Evolutionary conservation across 495 filamentous ascomycete species (phyloP).

Genomic region (Thermochaetoides thermophila): DNA sequence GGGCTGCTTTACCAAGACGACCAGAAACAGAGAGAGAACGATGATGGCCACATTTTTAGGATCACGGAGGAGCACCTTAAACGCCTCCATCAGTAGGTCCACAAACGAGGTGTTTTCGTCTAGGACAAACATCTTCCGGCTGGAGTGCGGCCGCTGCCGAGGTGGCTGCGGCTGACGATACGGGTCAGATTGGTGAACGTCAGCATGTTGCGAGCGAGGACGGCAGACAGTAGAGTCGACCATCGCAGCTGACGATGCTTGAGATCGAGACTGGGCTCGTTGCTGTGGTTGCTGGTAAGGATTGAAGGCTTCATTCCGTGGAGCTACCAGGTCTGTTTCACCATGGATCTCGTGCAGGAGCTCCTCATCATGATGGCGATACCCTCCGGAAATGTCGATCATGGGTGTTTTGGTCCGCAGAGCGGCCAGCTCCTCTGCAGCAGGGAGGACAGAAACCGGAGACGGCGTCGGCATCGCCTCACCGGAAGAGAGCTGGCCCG

Average conservation of each 20-base stretch:
- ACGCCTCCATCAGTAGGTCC: constrained; percentile 51
- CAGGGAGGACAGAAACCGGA: no score
- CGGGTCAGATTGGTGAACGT: neutral
- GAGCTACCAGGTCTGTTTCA: constrained; percentile 17
- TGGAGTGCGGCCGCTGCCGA: neutral
- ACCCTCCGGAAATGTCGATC: constrained; percentile 17
- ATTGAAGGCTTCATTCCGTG: neutral
- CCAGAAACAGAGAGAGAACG: constrained; percentile 43
- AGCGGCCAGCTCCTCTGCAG: no score
- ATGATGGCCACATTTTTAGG: constrained; percentile 55
- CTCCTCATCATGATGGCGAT: constrained; percentile 32
- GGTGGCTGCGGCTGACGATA: neutral
- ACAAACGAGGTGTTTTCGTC: constrained; percentile 32
- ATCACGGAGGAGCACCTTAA: constrained; percentile 45
- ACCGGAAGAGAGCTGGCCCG: no score
- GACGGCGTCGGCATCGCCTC: no score
- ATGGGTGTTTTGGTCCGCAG: no score
- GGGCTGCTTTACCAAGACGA: constrained; percentile 31
- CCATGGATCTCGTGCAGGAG: constrained; percentile 40
- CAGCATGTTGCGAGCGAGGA: no score
- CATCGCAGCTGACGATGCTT: no score
- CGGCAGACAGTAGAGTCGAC: no score
- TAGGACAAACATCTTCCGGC: no score
- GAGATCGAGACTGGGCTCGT: neutral
- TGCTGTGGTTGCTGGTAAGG: constrained; percentile 4